Evolutionary conservation across 192 early-diverging fungal species (phyloP).

Genomic region (Coemansia furcata): DNA sequence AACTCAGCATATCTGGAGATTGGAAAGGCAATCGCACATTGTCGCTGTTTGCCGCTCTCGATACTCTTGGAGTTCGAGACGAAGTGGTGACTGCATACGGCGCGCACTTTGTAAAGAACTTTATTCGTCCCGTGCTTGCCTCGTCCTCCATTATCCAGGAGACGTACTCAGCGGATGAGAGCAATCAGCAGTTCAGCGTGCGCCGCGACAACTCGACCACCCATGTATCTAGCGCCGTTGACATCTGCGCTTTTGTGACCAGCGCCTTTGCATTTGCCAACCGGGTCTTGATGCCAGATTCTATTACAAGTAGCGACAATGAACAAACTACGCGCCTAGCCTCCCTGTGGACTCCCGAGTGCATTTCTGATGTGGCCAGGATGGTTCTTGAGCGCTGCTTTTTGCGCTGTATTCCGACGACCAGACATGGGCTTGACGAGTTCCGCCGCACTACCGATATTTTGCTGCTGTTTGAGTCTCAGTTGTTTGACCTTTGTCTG

Average conservation of each 20-base stretch:
- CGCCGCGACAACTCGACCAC: not conserved
- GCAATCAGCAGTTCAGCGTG: not conserved
- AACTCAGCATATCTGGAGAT: not conserved
- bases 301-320: not conserved
- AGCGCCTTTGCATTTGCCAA: constrained; percentile 7
- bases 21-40: not conserved
- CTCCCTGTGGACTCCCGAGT: not conserved
- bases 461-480: constrained; percentile 21
- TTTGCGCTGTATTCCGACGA: constrained; percentile 15
- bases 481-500: constrained; percentile 6
- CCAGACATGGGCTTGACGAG: constrained; percentile 10
- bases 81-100: constrained; percentile 4
- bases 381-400: constrained; percentile 31
- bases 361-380: not conserved
- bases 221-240: not conserved
- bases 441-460: constrained; percentile 1
- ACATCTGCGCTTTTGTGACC: constrained; percentile 6
- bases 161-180: not conserved
- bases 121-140: constrained; percentile 19
- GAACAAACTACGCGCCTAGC: not conserved
- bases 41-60: constrained; percentile 19
- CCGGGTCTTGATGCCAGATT: not conserved
- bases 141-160: not conserved
- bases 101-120: constrained; percentile 12
- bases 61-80: constrained; percentile 4